phyloP scores from a whole-genome alignment of 1,284 basidiomycete species.

The Tilletia setariae region DNA sequence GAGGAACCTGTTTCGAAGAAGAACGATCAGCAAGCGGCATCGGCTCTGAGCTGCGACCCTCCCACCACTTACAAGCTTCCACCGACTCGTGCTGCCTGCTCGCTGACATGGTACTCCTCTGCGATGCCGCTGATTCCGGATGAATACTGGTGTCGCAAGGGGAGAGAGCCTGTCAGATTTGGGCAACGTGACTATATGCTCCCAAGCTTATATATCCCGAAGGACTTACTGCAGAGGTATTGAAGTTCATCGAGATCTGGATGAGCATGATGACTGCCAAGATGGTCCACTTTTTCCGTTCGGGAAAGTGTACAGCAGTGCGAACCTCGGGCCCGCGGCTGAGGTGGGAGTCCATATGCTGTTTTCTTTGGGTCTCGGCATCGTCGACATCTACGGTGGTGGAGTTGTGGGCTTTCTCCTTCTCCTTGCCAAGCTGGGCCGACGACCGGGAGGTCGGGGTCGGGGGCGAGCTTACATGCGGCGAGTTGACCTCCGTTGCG shows the following conservation, averaged over 20 bases:
- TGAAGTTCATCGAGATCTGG: conserved; percentile 56
- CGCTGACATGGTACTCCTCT: conserved; percentile 52
- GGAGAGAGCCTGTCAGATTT: not conserved
- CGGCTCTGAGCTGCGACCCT: not conserved
- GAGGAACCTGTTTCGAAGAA: conserved; percentile 44
- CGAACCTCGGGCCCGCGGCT: too few relatives aligned
- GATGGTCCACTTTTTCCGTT: conserved; percentile 4
- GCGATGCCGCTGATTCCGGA: conserved; percentile 23
- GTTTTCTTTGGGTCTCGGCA: too few relatives aligned
- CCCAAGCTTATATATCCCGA: too few relatives aligned
- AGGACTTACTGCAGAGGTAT: conserved; percentile 30
- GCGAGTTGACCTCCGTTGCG: too few relatives aligned
- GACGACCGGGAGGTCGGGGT: too few relatives aligned
- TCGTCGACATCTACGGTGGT: too few relatives aligned
- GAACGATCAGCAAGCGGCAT: not conserved
- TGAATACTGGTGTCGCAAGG: not conserved
- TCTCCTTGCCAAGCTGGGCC: not conserved
- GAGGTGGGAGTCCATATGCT: too few relatives aligned
- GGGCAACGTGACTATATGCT: too few relatives aligned
- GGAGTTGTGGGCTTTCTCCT: not conserved
- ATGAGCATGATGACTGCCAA: conserved; percentile 54
- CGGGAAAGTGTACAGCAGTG: not conserved
- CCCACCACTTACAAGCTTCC: conserved; percentile 48
- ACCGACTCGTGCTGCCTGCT: conserved; percentile 55
- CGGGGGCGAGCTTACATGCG: too few relatives aligned